A percentile compares a stretch with the other conserved stretches of the same genome.
Conservation (phyloP, 2,329 filamentous ascomycete genomes). For the Calycina herbarum region DNA sequence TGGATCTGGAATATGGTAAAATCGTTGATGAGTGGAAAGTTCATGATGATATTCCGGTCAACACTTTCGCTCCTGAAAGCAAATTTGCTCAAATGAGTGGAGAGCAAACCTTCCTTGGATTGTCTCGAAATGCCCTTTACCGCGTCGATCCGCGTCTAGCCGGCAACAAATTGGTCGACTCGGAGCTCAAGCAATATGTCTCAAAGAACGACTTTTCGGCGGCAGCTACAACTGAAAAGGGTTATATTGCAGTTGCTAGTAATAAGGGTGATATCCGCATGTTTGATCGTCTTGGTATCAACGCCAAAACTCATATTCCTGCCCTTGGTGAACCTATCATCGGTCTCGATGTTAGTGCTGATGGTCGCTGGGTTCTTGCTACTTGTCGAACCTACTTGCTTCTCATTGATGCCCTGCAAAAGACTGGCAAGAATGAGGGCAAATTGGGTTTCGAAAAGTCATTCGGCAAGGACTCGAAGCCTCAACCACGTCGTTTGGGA, state of each 20-base stretch:
- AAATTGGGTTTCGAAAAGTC: constrained; percentile 96
- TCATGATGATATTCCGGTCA: constrained; percentile 91
- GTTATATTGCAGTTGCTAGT: constrained; percentile 93
- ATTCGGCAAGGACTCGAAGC: constrained; percentile 90
- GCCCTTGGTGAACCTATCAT: constrained; percentile 94
- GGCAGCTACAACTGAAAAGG: constrained; percentile 91
- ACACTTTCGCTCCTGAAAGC: constrained; percentile 90
- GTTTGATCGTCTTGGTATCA: constrained; percentile 94
- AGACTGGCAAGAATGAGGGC: constrained; percentile 91
- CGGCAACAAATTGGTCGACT: constrained; percentile 89
- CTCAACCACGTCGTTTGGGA: constrained; percentile 85
- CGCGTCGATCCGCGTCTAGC: constrained; percentile 87
- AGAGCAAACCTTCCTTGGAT: constrained; percentile 91
- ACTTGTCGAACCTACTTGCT: constrained; percentile 94
- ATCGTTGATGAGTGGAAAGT: constrained; percentile 99
- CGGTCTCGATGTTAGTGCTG: constrained; percentile 90
- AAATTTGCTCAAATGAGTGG: constrained; percentile 98
- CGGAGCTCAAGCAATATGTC: constrained; percentile 90
- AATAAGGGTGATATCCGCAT: constrained; percentile 97
- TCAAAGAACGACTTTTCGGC: constrained; percentile 98
- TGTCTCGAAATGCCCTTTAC: constrained; percentile 90
- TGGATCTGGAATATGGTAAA: constrained; percentile 98
- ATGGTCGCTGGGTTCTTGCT: constrained; percentile 92
- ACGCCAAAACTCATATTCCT: constrained; percentile 95
- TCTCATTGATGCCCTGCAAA: constrained; percentile 87